Evolutionary conservation across 148 eudicot genomes (phyloP).

Genomic region (Nyssa sinensis): DNA sequence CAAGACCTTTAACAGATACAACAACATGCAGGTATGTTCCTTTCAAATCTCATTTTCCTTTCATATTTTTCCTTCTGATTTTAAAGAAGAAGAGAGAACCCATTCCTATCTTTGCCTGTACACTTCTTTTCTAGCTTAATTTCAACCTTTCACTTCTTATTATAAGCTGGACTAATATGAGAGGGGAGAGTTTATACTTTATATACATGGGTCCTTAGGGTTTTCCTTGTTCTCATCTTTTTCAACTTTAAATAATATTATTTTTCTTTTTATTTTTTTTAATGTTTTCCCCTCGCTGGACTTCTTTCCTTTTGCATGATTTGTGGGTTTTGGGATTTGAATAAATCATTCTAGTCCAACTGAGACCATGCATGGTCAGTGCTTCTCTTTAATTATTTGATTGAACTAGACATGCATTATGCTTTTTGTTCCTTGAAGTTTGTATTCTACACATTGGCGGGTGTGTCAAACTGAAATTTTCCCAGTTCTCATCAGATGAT

Average conservation of each 20-base stretch:
- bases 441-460: constrained; percentile 35
- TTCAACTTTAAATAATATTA: constrained; percentile 4
- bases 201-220: constrained; percentile 13
- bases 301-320: constrained; percentile 24
- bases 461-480: constrained; percentile 24
- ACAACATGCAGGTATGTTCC: constrained; percentile 79
- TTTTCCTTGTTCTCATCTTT: constrained; percentile 12
- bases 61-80: constrained; percentile 21
- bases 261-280: background rate
- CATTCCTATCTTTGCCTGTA: constrained; percentile 16
- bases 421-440: constrained; percentile 67
- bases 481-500: constrained; percentile 16
- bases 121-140: constrained; percentile 38
- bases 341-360: constrained; percentile 36
- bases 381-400: constrained; percentile 46
- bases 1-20: constrained; percentile 92
- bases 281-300: background rate
- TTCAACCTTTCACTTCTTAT: constrained; percentile 45
- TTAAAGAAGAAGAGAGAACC: constrained; percentile 25
- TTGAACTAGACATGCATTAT: constrained; percentile 71
- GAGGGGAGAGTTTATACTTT: background rate
- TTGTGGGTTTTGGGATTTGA: constrained; percentile 47
- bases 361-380: constrained; percentile 34
- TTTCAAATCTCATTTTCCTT: background rate
- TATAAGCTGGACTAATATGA: constrained; percentile 15